Conservation (phyloP, 345 rosid genomes). For the Psidium guajava region DNA sequence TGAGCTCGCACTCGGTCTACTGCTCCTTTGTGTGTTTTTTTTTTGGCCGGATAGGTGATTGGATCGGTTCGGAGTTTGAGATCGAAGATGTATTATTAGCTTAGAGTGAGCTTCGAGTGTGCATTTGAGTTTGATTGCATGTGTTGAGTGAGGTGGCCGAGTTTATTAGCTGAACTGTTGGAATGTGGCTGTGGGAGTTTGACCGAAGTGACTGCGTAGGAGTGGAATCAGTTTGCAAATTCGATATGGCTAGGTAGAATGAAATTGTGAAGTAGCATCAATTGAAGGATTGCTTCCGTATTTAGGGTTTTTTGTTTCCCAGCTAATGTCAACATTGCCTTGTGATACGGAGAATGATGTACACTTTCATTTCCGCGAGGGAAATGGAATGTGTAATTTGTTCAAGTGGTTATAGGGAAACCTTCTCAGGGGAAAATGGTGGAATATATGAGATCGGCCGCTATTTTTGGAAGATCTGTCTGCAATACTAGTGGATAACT, state of each 20-base stretch:
- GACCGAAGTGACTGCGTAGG: neutral
- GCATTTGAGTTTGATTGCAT: neutral
- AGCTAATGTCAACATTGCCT: neutral
- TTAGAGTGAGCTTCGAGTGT: neutral
- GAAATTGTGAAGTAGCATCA: neutral
- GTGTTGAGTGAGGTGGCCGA: neutral
- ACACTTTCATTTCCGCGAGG: neutral
- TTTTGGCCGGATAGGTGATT: neutral
- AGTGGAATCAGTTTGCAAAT: neutral
- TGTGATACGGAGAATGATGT: neutral
- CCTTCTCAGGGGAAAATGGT: neutral
- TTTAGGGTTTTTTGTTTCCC: neutral
- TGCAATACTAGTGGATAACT: neutral
- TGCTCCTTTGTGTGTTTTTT: neutral
- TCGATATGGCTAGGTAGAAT: neutral
- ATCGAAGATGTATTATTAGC: neutral
- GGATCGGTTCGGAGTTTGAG: neutral
- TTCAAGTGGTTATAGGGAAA: neutral
- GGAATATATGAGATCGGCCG: neutral
- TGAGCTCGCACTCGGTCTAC: neutral
- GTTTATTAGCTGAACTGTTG: neutral
- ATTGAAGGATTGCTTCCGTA: neutral
- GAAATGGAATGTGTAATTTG: neutral
- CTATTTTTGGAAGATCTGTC: neutral
- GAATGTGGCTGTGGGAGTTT: neutral